Percentiles rank a stretch among this genome's conserved stretches.
phyloP scores from a whole-genome alignment of 2,329 filamentous ascomycete genomes.

The Alternaria alternata region DNA sequence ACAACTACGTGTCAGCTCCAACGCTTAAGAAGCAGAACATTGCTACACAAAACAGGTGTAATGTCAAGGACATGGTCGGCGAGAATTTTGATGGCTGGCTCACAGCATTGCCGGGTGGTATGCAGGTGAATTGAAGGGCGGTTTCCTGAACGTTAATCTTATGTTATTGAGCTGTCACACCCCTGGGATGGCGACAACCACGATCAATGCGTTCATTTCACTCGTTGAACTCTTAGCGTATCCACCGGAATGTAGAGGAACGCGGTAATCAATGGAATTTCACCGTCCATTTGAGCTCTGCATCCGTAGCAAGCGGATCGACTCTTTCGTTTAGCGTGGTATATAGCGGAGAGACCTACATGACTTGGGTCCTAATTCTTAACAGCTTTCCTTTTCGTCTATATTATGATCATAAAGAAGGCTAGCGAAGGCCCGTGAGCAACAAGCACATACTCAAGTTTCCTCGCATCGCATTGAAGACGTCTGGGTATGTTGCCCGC shows the following conservation, averaged over 20 bases:
- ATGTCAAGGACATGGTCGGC: slow-evolving; percentile 41
- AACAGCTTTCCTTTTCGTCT: not conserved
- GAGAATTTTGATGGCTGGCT: slow-evolving; percentile 43
- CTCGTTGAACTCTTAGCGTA: not conserved
- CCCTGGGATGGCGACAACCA: not conserved
- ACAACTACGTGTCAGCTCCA: slow-evolving; percentile 40
- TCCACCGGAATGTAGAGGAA: not conserved
- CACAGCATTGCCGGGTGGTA: slow-evolving; percentile 27
- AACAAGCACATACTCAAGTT: not conserved
- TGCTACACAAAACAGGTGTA: slow-evolving; percentile 46
- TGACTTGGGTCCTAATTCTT: not conserved
- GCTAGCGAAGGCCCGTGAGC: not conserved
- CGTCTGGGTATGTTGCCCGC: too few relatives aligned
- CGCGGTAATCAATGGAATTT: accelerated
- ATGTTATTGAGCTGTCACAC: too few relatives aligned
- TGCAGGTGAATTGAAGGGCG: slow-evolving; percentile 7
- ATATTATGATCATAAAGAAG: not conserved
- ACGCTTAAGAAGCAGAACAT: slow-evolving; percentile 46
- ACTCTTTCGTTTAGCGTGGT: too few relatives aligned
- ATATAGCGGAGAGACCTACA: not conserved
- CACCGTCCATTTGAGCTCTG: too few relatives aligned
- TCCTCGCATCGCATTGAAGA: too few relatives aligned
- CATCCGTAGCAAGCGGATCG: too few relatives aligned
- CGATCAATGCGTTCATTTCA: not conserved
- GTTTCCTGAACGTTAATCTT: not conserved